Conservation (phyloP, 2,329 filamentous ascomycete genomes). For the Albophoma yamanashiensis region DNA sequence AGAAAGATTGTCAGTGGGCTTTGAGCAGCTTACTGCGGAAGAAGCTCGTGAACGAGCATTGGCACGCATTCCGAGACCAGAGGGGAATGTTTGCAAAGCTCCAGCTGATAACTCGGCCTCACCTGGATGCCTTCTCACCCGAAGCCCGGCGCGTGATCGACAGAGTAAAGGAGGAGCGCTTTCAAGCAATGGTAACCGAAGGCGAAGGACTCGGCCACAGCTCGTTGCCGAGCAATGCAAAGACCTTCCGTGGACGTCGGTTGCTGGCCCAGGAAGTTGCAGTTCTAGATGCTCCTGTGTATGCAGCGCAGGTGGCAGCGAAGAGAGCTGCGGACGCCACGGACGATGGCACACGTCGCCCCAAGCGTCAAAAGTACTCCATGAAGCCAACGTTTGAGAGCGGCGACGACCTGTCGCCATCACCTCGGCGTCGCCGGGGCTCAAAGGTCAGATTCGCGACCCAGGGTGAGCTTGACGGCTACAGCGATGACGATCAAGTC, state of each 20-base stretch:
- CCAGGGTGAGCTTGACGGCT: not conserved
- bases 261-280: conserved; percentile 32
- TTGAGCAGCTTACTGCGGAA: conserved; percentile 26
- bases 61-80: conserved; percentile 30
- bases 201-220: not conserved
- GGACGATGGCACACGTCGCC: conserved; percentile 9
- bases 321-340: conserved; percentile 16
- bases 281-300: conserved; percentile 39
- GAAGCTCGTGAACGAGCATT: conserved; percentile 26
- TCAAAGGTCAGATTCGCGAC: not conserved
- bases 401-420: not conserved
- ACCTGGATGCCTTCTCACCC: conserved; percentile 29
- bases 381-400: not conserved
- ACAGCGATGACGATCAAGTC: not conserved
- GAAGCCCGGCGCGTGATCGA: conserved; percentile 32
- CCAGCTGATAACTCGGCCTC: conserved; percentile 30
- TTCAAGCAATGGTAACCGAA: conserved; percentile 15
- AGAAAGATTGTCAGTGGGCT: conserved; percentile 26
- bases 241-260: conserved; percentile 19
- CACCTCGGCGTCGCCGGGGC: not conserved
- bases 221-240: conserved; percentile 7
- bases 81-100: conserved; percentile 32
- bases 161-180: conserved; percentile 35
- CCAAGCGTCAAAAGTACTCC: conserved; percentile 5
- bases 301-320: conserved; percentile 26